Conservation (phyloP, 306 rosid species). For the Pterocarpus macrocarpus region DNA sequence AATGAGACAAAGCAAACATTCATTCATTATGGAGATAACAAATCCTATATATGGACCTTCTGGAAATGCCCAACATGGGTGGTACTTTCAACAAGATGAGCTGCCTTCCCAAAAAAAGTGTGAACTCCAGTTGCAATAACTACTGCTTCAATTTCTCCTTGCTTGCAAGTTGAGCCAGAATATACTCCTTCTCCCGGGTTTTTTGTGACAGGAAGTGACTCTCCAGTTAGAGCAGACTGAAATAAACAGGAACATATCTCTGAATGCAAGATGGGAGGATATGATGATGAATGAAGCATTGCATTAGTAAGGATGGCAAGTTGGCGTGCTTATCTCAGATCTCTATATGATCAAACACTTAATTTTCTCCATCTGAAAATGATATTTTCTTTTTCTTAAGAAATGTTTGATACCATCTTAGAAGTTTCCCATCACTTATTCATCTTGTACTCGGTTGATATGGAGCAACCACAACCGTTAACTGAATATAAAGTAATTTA, state of each 20-base stretch:
- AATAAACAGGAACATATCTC: not conserved
- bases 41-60: constrained; percentile 43
- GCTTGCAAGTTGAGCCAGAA: constrained; percentile 89
- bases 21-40: no score
- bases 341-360: no score
- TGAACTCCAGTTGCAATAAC: constrained; percentile 88
- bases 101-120: constrained; percentile 83
- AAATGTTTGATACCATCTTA: not conserved
- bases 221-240: constrained; percentile 88
- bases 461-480: not conserved
- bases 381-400: not conserved
- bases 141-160: constrained; percentile 79
- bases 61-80: constrained; percentile 82
- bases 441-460: constrained; percentile 18
- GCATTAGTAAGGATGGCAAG: no score
- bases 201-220: constrained; percentile 60
- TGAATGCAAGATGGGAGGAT: no score
- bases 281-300: no score
- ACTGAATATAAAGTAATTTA: not conserved
- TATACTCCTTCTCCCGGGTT: constrained; percentile 73
- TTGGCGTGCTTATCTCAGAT: no score
- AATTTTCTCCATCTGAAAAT: no score
- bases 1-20: no score
- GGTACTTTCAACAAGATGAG: constrained; percentile 85
- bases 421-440: not conserved